Evolutionary conservation across 2,329 filamentous ascomycete genomes (phyloP).

Genomic region (Phaeophleospora eucalypticola): DNA sequence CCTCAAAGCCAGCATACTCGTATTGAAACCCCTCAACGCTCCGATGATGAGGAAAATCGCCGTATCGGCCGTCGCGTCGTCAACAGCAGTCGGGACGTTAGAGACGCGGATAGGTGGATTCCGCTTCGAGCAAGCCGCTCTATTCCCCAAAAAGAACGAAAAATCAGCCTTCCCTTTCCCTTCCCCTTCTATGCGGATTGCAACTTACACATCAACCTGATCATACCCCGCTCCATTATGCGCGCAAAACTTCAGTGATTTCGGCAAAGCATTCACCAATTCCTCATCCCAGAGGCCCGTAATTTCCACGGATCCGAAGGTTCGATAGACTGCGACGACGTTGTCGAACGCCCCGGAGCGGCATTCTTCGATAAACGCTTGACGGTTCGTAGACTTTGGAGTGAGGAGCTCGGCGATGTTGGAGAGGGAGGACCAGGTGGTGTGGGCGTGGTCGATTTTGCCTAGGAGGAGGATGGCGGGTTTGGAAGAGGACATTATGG

Average conservation of each 20-base stretch:
- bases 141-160: background rate
- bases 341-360: slow-evolving; percentile 62
- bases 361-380: slow-evolving; percentile 67
- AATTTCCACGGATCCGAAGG: slow-evolving; percentile 59
- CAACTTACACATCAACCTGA: slow-evolving; percentile 60
- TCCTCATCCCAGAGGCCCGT: slow-evolving; percentile 70
- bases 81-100: slow-evolving; percentile 75
- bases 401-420: slow-evolving; percentile 61
- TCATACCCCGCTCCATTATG: slow-evolving; percentile 73
- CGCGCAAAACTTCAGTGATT: slow-evolving; percentile 37
- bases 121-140: slow-evolving; percentile 61
- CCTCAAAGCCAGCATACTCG: slow-evolving; percentile 62
- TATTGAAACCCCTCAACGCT: slow-evolving; percentile 69
- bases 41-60: slow-evolving; percentile 79
- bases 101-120: slow-evolving; percentile 62
- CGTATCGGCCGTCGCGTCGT: slow-evolving; percentile 78
- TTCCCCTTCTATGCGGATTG: background rate
- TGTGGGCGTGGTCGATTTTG: slow-evolving; percentile 59
- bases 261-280: slow-evolving; percentile 52
- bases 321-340: slow-evolving; percentile 57
- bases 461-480: slow-evolving; percentile 62
- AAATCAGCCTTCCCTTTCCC: too few relatives aligned
- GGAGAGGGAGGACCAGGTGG: slow-evolving; percentile 60
- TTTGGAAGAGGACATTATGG: too few relatives aligned
- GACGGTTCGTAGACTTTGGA: slow-evolving; percentile 58